Evolutionary conservation across 345 rosid genomes (phyloP).

Genomic region (Rhizophora apiculata): DNA sequence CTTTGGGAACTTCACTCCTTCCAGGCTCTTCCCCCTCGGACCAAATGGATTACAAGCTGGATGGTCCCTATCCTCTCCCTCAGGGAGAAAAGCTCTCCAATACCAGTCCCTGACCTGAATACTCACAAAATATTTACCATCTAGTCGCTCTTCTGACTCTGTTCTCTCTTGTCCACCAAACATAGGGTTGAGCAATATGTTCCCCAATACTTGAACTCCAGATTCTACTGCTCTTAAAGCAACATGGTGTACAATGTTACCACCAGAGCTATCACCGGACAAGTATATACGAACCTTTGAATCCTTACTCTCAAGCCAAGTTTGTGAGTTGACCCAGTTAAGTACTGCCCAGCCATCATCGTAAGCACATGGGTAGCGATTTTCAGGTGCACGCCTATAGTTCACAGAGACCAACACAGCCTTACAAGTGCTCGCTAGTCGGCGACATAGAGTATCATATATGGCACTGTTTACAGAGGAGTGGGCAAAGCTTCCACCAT

Average conservation of each 20-base stretch:
- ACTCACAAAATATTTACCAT: conserved; percentile 80
- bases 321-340: conserved; percentile 66
- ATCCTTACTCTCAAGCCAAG: conserved; percentile 75
- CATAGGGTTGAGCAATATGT: conserved; percentile 86
- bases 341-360: conserved; percentile 92
- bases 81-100: conserved; percentile 88
- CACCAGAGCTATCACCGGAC: conserved; percentile 96
- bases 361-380: conserved; percentile 77
- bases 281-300: conserved; percentile 69
- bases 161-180: conserved; percentile 84
- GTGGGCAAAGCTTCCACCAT: conserved; percentile 96
- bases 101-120: conserved; percentile 79
- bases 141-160: conserved; percentile 71
- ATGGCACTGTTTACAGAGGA: conserved; percentile 81
- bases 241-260: conserved; percentile 83
- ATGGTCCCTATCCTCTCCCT: conserved; percentile 80
- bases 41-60: conserved; percentile 90
- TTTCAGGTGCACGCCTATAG: conserved; percentile 83
- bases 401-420: conserved; percentile 86
- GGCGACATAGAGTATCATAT: conserved; percentile 74
- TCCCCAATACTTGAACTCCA: conserved; percentile 60
- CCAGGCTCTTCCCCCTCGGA: conserved; percentile 47
- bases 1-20: conserved; percentile 65
- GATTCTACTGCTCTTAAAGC: conserved; percentile 64
- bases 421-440: conserved; percentile 61